A percentile compares a stretch with the other conserved stretches of the same genome.
phyloP scores from a whole-genome alignment of 2,329 filamentous ascomycete genomes.

The Aspergillus costaricaensis region DNA sequence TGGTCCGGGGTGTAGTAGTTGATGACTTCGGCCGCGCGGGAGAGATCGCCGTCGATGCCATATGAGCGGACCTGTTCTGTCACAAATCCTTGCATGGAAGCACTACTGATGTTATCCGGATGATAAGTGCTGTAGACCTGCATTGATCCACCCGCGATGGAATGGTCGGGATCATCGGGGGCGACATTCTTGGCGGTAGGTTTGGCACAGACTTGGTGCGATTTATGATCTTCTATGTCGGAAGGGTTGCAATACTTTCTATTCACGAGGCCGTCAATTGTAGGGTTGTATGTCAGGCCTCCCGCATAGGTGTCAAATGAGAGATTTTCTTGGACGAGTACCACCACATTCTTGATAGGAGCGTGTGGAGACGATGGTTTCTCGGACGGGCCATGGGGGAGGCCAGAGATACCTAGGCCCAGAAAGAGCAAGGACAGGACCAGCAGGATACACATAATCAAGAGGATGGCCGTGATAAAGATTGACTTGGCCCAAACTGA shows the following conservation, averaged over 20 bases:
- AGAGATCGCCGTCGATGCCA: constrained; percentile 34
- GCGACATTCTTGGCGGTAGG: constrained; percentile 42
- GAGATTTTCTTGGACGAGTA: constrained; percentile 49
- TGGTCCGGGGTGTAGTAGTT: constrained; percentile 48
- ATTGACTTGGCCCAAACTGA: background rate
- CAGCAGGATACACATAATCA: background rate
- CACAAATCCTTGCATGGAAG: constrained; percentile 46
- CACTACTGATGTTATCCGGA: constrained; percentile 27
- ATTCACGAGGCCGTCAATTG: constrained; percentile 39
- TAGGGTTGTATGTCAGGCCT: constrained; percentile 40
- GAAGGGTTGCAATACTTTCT: constrained; percentile 44
- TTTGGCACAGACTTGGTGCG: constrained; percentile 39
- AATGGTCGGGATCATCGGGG: constrained; percentile 48
- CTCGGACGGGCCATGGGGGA: constrained; percentile 4
- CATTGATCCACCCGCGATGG: constrained; percentile 46
- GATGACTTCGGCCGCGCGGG: constrained; percentile 45
- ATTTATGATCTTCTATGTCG: constrained; percentile 29
- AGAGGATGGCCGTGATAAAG: background rate
- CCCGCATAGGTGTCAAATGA: constrained; percentile 46
- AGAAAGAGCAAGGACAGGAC: constrained; percentile 12
- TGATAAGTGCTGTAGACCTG: constrained; percentile 45
- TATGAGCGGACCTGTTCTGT: constrained; percentile 45
- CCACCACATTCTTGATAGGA: constrained; percentile 53
- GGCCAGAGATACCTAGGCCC: constrained; percentile 13
- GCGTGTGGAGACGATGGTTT: background rate